Conservation (phyloP, 2,329 filamentous ascomycete species). For the Didymella pomorum region DNA sequence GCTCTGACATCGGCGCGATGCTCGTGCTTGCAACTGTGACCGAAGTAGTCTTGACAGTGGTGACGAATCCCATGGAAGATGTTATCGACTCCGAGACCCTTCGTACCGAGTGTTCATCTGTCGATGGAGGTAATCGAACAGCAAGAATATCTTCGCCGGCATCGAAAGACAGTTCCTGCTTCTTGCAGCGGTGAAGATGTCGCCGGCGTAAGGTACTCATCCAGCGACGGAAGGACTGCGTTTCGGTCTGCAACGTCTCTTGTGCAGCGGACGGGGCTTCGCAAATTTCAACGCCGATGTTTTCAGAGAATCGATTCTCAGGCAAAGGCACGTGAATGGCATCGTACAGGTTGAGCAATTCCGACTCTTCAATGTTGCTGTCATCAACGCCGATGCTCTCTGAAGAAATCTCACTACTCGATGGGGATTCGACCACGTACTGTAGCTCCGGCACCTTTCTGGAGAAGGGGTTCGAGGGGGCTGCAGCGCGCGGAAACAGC, state of each 20-base stretch:
- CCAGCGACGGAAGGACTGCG: constrained; percentile 73
- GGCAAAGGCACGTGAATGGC: constrained; percentile 44
- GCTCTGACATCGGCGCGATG: constrained; percentile 65
- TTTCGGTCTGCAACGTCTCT: constrained; percentile 1
- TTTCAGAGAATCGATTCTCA: constrained; percentile 32
- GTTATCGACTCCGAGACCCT: constrained; percentile 65
- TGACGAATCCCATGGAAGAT: constrained; percentile 80
- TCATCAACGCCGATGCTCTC: constrained; percentile 27
- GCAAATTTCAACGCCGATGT: constrained; percentile 22
- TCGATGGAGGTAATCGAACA: constrained; percentile 19
- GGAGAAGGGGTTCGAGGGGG: constrained; percentile 24
- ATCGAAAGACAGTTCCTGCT: constrained; percentile 50
- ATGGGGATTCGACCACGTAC: constrained; percentile 11
- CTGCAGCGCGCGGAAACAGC: constrained; percentile 22
- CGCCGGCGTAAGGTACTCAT: constrained; percentile 72
- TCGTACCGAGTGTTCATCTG: constrained; percentile 39
- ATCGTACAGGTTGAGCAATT: constrained; percentile 42
- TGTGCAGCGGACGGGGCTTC: constrained; percentile 11
- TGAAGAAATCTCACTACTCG: constrained; percentile 21
- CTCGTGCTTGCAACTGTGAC: constrained; percentile 79
- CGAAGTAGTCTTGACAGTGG: constrained; percentile 81
- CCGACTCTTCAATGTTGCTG: constrained; percentile 28
- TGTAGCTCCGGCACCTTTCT: constrained; percentile 17
- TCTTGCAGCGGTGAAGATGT: constrained; percentile 51
- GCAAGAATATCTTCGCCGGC: constrained; percentile 23